A percentile compares a stretch with the other conserved stretches of the same genome.
These are phyloP conservation scores for Elsinoe necatrix DNA, from an alignment of 2,329 filamentous ascomycete species.

Conservation along the genomic window DNA sequence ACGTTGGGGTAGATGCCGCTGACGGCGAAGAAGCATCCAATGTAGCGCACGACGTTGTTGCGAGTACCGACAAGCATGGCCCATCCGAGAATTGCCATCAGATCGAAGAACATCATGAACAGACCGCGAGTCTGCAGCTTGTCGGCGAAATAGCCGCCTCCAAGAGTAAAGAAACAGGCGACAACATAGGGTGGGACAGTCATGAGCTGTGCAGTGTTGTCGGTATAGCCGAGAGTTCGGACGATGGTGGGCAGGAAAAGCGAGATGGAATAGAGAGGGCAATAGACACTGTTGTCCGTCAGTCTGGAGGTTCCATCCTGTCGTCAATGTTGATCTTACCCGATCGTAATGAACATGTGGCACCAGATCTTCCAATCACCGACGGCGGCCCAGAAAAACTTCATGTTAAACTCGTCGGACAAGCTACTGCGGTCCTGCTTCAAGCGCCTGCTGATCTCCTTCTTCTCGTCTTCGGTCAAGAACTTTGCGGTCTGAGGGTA, in stretches of 20 bases:
- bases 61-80: conserved; percentile 23
- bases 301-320: background rate
- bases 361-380: conserved; percentile 38
- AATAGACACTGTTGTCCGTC: conserved; percentile 15
- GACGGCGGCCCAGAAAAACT: conserved; percentile 32
- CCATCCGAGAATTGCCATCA: conserved; percentile 27
- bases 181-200: conserved; percentile 26
- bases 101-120: conserved; percentile 36
- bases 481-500: conserved; percentile 52
- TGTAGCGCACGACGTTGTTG: conserved; percentile 24
- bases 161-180: conserved; percentile 27
- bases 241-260: conserved; percentile 43
- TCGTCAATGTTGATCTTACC: conserved; percentile 26
- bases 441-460: conserved; percentile 34
- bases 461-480: conserved; percentile 38
- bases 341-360: conserved; percentile 35
- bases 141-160: conserved; percentile 27
- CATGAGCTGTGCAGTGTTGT: conserved; percentile 34
- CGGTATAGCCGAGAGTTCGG: conserved; percentile 54
- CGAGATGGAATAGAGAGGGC: conserved; percentile 26
- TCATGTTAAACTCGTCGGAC: conserved; percentile 31
- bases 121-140: conserved; percentile 17
- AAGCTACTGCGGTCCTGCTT: conserved; percentile 25
- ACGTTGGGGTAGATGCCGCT: conserved; percentile 55
- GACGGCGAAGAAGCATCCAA: conserved; percentile 27